Base-by-base conservation (phyloP, 768 basidiomycete genomes). In the Dendrothele bispora region DNA sequence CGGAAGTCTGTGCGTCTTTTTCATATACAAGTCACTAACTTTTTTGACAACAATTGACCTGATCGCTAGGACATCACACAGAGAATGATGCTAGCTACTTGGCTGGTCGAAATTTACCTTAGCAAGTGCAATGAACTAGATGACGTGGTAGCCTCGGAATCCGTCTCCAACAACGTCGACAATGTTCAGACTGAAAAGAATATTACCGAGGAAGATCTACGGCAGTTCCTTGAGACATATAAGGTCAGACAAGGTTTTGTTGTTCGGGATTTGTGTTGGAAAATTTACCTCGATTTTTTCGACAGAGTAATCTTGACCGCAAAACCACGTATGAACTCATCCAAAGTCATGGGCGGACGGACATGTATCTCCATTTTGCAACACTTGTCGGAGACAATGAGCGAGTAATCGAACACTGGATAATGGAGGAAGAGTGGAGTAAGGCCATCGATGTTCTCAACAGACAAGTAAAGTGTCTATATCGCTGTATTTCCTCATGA, bases 61-160 rank as follows among this genome's bases (percentile, higher is more conserved):
- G 21, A 26, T 21, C 7, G 37, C 11, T 48, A 98, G 95, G 93
- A 97, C 58, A 56, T 88, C 30, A 94, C 92, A 1, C 95, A 98
- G 63, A 80, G 97, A 32, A 94, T 94, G 87, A 93, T 98, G 84
- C 72, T 99, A 17, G 95, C 97, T 15, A 98, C 94, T 0, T 99
- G 97, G 97, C 82, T 99, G 11, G 87, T 97, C 25, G 97, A 99
- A 65, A 92, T 98, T 54, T 98, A 94, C 61, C 81, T 99, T 14
- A 89, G 89, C 67, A 98, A 97, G 72, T 93, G 91, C 64, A 95
- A 97, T 59, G 91, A 95, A 52, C 72, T 98, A 42, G 97, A 99
- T 60, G 97, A 98, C 60, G 75, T 94, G 15, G 83, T 95, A 22
- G 93, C 92, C 0, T 90, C 95, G 0, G 92, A 94, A 64, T 82